A percentile compares a stretch with the other conserved stretches of the same genome.
phyloP scores from a whole-genome alignment of 331 rosid genomes.

The Quercus phellos region DNA sequence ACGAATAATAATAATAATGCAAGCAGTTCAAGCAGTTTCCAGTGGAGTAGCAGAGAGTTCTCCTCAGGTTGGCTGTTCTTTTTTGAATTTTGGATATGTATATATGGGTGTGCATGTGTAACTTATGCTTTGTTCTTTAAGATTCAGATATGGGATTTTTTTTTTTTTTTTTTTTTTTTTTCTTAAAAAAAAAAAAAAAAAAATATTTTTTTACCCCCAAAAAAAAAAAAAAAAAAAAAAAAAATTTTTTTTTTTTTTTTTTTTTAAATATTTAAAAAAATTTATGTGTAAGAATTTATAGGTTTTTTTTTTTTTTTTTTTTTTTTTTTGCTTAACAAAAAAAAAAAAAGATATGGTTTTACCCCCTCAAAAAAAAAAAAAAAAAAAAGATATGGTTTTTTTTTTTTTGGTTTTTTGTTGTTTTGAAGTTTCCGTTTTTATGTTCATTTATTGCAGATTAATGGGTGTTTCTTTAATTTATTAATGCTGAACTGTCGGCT shows the following conservation, averaged over 20 bases:
- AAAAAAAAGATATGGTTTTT: not conserved
- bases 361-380: too few species aligned
- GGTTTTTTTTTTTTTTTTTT: not conserved
- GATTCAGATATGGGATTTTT: not conserved
- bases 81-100: too few species aligned
- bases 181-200: too few species aligned
- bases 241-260: too few species aligned
- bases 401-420: not conserved
- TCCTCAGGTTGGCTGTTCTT: slow-evolving; percentile 37
- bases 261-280: too few species aligned
- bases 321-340: not conserved
- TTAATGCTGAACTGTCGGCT: not conserved
- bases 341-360: too few species aligned
- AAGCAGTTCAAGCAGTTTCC: slow-evolving; percentile 40
- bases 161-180: not conserved
- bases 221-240: too few species aligned
- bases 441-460: not conserved
- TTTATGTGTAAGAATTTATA: too few species aligned
- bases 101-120: not conserved
- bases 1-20: slow-evolving; percentile 40
- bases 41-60: slow-evolving; percentile 42
- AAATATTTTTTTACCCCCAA: too few species aligned
- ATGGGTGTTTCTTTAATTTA: not conserved
- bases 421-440: not conserved
- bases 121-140: not conserved